These are phyloP conservation scores for Talaromyces sp. DNA, from an alignment of 2,329 filamentous ascomycete species.

Conservation along the genomic window DNA sequence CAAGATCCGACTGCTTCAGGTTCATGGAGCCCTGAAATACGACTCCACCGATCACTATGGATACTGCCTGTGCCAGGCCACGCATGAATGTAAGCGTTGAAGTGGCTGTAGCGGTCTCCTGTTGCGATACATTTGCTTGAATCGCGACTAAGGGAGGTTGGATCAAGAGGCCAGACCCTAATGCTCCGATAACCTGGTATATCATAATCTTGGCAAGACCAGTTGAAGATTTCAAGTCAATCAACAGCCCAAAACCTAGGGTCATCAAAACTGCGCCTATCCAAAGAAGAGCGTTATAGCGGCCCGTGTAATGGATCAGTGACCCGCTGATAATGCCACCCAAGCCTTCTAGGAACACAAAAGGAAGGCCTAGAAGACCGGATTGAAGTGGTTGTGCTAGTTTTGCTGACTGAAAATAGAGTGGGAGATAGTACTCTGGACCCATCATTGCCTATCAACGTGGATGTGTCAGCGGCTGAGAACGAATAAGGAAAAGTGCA, in stretches of 20 bases:
- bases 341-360: constrained; percentile 19
- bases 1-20: constrained; percentile 10
- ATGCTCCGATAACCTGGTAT: constrained; percentile 31
- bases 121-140: constrained; percentile 43
- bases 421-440: constrained; percentile 20
- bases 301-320: constrained; percentile 41
- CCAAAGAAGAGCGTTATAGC: constrained; percentile 39
- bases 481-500: not conserved
- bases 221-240: constrained; percentile 25
- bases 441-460: constrained; percentile 16
- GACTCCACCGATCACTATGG: constrained; percentile 52
- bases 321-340: constrained; percentile 42
- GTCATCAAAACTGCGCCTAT: constrained; percentile 33
- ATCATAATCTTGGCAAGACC: constrained; percentile 30
- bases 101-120: constrained; percentile 51
- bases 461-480: constrained; percentile 7
- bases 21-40: constrained; percentile 39
- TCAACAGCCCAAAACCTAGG: constrained; percentile 40
- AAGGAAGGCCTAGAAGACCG: constrained; percentile 20
- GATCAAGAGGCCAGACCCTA: constrained; percentile 48
- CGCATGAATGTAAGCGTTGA: constrained; percentile 52
- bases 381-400: constrained; percentile 19
- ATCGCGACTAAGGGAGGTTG: constrained; percentile 50
- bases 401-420: constrained; percentile 25
- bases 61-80: constrained; percentile 51